Conservation (phyloP, 176 grass and related monocot genomes). For the Oryza brachyantha region DNA sequence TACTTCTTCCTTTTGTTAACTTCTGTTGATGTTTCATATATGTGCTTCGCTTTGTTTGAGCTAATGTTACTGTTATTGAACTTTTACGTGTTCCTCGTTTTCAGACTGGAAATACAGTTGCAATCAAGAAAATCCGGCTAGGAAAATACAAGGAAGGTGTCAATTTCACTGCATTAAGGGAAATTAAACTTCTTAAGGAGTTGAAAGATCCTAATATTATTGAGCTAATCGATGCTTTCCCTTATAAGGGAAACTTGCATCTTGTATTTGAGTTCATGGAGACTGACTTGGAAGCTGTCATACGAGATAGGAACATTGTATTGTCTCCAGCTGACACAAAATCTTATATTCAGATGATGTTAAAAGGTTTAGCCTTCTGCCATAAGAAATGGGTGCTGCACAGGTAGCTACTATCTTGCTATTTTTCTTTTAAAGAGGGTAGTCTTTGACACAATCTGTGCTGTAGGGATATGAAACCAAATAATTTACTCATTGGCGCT, state of each 20-base stretch:
- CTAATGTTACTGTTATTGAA: conserved; percentile 13
- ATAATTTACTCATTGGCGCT: conserved; percentile 89
- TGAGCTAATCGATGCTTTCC: conserved; percentile 88
- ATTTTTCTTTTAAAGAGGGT: conserved; percentile 12
- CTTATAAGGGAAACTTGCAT: conserved; percentile 88
- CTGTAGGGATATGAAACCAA: conserved; percentile 98
- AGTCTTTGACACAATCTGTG: conserved; percentile 23
- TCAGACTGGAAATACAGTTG: conserved; percentile 88
- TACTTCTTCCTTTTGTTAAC: not conserved
- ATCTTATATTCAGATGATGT: conserved; percentile 94
- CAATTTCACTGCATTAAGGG: conserved; percentile 94
- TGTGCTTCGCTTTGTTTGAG: not conserved
- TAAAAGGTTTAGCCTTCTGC: conserved; percentile 88
- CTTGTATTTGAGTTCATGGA: conserved; percentile 99
- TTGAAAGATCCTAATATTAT: conserved; percentile 95
- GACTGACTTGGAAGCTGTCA: conserved; percentile 94
- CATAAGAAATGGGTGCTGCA: conserved; percentile 98
- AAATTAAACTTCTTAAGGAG: conserved; percentile 97
- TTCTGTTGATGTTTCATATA: not conserved
- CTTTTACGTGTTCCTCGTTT: conserved; percentile 22
- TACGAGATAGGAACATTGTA: conserved; percentile 81
- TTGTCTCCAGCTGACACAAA: conserved; percentile 89
- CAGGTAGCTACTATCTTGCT: conserved; percentile 60
- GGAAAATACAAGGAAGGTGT: conserved; percentile 96
- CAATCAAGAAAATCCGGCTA: conserved; percentile 87